Evolutionary conservation across 2,329 filamentous ascomycete species (phyloP).

Genomic region (Ustulina deusta): DNA sequence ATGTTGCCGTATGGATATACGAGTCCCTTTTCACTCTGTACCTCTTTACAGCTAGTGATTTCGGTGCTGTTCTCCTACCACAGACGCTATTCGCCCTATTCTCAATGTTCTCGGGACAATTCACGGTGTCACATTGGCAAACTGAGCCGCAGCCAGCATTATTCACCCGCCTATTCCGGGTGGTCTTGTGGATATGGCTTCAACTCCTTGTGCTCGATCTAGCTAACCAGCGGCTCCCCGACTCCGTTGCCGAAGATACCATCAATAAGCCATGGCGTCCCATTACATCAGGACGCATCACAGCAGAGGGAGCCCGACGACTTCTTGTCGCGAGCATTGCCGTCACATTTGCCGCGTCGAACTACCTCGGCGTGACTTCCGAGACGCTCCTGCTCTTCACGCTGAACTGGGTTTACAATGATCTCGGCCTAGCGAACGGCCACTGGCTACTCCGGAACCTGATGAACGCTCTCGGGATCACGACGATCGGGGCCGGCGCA

Average conservation of each 20-base stretch:
- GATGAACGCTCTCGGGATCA: constrained; percentile 27
- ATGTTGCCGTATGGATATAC: constrained; percentile 1
- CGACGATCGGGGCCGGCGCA: constrained; percentile 23
- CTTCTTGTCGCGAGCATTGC: constrained; percentile 25
- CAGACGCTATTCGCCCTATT: constrained; percentile 29
- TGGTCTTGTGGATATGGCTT: constrained; percentile 28
- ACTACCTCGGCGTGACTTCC: constrained; percentile 9
- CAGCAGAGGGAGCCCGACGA: constrained; percentile 7
- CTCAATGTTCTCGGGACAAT: constrained; percentile 18
- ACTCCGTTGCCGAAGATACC: constrained; percentile 23
- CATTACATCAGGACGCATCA: constrained; percentile 21
- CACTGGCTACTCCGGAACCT: constrained; percentile 26
- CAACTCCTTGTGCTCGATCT: constrained; percentile 29
- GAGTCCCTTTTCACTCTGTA: constrained; percentile 27
- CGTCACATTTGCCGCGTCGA: constrained; percentile 2
- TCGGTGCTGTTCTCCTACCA: constrained; percentile 25
- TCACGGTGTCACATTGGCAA: constrained; percentile 8
- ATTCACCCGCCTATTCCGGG: not conserved
- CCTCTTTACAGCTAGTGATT: constrained; percentile 28
- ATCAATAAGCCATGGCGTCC: constrained; percentile 32
- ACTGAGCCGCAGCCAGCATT: constrained; percentile 2
- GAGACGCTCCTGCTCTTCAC: constrained; percentile 27
- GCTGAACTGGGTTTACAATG: constrained; percentile 29
- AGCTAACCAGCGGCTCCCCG: constrained; percentile 29
- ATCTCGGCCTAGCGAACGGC: constrained; percentile 24